phyloP scores from a whole-genome alignment of 495 filamentous ascomycete genomes.

The Endocarpon pusillum region DNA sequence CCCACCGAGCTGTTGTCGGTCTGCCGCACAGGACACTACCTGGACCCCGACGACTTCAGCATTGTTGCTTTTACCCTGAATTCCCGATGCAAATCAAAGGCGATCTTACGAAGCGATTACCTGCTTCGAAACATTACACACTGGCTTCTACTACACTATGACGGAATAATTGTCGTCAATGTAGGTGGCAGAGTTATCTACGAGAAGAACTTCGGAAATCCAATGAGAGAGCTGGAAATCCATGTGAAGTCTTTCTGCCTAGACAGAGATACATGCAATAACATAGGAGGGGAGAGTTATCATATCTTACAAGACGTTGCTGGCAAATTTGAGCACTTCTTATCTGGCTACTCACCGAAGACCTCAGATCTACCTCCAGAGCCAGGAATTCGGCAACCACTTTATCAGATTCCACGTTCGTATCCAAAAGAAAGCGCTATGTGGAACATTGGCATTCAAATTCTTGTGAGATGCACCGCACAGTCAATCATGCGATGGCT shows the following conservation, averaged over 20 bases:
- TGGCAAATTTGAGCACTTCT: background rate
- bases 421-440: background rate
- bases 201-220: background rate
- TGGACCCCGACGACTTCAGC: background rate
- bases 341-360: background rate
- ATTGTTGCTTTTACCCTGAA: background rate
- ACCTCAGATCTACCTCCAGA: background rate
- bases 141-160: background rate
- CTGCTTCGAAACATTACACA: background rate
- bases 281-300: background rate
- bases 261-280: background rate
- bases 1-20: background rate
- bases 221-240: background rate
- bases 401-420: background rate
- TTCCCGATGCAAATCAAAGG: background rate
- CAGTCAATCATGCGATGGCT: background rate
- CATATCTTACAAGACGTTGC: background rate
- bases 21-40: background rate
- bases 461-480: background rate
- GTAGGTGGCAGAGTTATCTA: background rate
- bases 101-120: background rate
- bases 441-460: background rate
- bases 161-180: background rate
- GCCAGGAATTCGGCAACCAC: background rate
- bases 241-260: background rate